Evolutionary conservation across 495 filamentous ascomycete genomes (phyloP).

Genomic region (Viridothelium virens): DNA sequence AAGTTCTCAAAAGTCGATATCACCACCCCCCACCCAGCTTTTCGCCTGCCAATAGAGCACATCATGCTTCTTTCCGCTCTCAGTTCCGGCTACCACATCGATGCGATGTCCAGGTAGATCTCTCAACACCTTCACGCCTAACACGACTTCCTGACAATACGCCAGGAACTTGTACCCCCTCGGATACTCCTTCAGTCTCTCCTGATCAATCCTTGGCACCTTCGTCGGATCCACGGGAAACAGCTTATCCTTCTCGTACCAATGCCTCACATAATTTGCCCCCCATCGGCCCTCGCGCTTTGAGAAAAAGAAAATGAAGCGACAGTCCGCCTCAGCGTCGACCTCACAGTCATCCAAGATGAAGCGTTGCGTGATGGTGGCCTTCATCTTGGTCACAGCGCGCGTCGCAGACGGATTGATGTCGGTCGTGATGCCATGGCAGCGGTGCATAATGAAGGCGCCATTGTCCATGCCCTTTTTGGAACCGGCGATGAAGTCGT

Average conservation of each 20-base stretch:
- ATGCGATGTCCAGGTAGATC: slow-evolving; percentile 45
- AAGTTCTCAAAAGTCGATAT: slow-evolving; percentile 32
- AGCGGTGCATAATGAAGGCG: slow-evolving; percentile 29
- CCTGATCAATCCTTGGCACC: slow-evolving; percentile 23
- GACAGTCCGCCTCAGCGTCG: slow-evolving; percentile 30
- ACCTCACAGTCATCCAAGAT: slow-evolving; percentile 22
- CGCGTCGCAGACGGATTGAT: slow-evolving; percentile 24
- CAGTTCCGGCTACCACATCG: slow-evolving; percentile 32
- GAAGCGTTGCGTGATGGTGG: slow-evolving; percentile 32
- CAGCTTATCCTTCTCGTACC: slow-evolving; percentile 31
- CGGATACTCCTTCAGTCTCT: slow-evolving; percentile 21
- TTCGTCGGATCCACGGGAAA: slow-evolving; percentile 23
- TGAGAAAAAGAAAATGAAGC: slow-evolving; percentile 29
- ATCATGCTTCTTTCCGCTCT: slow-evolving; percentile 42
- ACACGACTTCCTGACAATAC: slow-evolving; percentile 44
- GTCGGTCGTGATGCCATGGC: slow-evolving; percentile 26
- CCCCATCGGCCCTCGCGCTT: slow-evolving; percentile 25
- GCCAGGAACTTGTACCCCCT: slow-evolving; percentile 24
- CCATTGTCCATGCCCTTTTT: slow-evolving; percentile 24
- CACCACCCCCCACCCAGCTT: slow-evolving; percentile 43
- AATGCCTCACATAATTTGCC: slow-evolving; percentile 26
- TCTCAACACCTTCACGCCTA: slow-evolving; percentile 37
- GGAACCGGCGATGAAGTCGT: slow-evolving; percentile 28
- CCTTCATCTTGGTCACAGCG: slow-evolving; percentile 32
- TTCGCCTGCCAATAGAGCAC: slow-evolving; percentile 40